These are phyloP conservation scores for Mortierella sp. DNA, from an alignment of 371 early-diverging fungal genomes.

Conservation along the genomic window DNA sequence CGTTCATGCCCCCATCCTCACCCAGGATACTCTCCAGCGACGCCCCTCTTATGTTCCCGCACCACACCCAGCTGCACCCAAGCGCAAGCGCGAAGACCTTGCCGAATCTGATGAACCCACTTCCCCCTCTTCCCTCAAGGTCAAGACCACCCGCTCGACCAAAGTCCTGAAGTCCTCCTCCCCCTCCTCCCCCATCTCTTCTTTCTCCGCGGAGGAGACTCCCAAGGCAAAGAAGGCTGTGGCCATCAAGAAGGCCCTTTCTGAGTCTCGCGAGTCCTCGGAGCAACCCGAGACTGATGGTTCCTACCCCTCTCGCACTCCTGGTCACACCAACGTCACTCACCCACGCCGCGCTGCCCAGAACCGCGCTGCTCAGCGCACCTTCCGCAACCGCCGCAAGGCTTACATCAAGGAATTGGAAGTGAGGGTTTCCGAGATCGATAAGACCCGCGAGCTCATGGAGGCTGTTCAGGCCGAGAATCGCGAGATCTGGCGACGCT, in stretches of 20 bases:
- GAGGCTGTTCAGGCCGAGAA: conserved; percentile 27
- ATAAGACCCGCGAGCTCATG: conserved; percentile 39
- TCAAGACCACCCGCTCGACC: conserved; percentile 39
- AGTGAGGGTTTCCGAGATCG: conserved; percentile 56
- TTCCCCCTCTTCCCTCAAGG: conserved; percentile 10
- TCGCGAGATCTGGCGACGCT: conserved; percentile 36
- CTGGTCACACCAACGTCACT: conserved; percentile 32
- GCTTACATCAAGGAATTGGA: conserved; percentile 75
- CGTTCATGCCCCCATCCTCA: conserved; percentile 15
- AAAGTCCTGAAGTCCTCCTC: conserved; percentile 27
- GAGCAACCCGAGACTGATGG: conserved; percentile 12
- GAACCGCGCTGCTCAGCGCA: conserved; percentile 75
- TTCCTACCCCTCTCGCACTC: background rate
- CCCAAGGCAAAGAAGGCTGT: conserved; percentile 15
- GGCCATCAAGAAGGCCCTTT: background rate
- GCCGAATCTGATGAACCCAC: conserved; percentile 14
- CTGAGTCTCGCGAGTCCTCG: conserved; percentile 32
- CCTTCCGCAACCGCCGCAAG: conserved; percentile 77
- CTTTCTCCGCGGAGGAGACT: conserved; percentile 6
- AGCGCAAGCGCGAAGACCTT: conserved; percentile 42
- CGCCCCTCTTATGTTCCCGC: conserved; percentile 23
- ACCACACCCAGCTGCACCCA: conserved; percentile 48
- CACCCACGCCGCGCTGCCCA: conserved; percentile 68
- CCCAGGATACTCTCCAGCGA: conserved; percentile 5
- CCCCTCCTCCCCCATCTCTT: background rate